phyloP scores from a whole-genome alignment of 1,139 yeast genomes.

The Kodamaea plutei region DNA sequence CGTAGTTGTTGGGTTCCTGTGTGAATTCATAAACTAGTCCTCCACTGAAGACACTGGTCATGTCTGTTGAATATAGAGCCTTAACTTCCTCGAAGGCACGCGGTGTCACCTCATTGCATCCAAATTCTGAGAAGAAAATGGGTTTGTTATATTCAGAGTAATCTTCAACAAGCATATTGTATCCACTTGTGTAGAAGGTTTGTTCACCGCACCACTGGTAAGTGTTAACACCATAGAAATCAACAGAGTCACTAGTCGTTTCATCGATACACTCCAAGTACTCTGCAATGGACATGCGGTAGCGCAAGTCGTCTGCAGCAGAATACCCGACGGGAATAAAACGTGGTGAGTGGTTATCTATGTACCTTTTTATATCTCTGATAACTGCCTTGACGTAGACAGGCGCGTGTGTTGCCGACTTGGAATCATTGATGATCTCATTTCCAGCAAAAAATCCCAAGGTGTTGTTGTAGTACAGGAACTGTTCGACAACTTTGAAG shows the following conservation, averaged over 20 bases:
- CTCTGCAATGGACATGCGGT: conserved; percentile 70
- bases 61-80: conserved; percentile 64
- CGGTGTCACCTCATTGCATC: conserved; percentile 84
- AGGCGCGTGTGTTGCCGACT: conserved; percentile 68
- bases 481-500: conserved; percentile 76
- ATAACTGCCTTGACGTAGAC: conserved; percentile 72
- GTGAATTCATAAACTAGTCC: conserved; percentile 91
- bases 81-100: conserved; percentile 76
- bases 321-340: conserved; percentile 89
- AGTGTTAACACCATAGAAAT: conserved; percentile 92
- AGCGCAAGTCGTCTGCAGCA: conserved; percentile 86
- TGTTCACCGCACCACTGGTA: conserved; percentile 98
- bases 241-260: conserved; percentile 59
- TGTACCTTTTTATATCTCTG: conserved; percentile 75
- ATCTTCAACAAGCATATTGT: conserved; percentile 66
- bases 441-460: conserved; percentile 94
- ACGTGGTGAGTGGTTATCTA: conserved; percentile 55
- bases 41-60: conserved; percentile 83
- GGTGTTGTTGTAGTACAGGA: conserved; percentile 80
- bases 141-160: conserved; percentile 71
- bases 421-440: conserved; percentile 78
- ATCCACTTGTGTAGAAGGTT: conserved; percentile 79
- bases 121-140: conserved; percentile 79
- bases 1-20: conserved; percentile 86
- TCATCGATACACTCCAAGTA: conserved; percentile 76